Evolutionary conservation across 768 basidiomycete species (phyloP).

Genomic region (Austroboletus eburneus): DNA sequence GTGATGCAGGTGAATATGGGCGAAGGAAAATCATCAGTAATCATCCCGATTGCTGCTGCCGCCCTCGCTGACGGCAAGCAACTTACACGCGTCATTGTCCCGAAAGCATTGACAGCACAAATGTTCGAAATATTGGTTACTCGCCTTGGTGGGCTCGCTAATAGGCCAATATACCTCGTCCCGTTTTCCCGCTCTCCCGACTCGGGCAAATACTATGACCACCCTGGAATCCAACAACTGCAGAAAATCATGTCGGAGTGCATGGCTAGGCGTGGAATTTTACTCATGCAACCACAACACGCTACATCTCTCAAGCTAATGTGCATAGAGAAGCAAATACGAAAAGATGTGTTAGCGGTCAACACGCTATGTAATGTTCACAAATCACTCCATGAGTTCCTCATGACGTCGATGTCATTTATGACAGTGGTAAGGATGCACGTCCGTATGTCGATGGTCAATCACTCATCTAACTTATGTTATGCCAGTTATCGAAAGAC

Average conservation of each 20-base stretch:
- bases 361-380: background rate
- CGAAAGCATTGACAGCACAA: too few relatives aligned
- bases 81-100: too few relatives aligned
- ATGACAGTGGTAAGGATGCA: background rate
- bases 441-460: background rate
- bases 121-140: too few relatives aligned
- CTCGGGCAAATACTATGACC: too few relatives aligned
- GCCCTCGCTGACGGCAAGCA: too few relatives aligned
- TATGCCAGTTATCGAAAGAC: background rate
- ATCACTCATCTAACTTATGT: background rate
- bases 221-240: too few relatives aligned
- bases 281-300: slow-evolving; percentile 48
- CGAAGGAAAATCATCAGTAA: too few relatives aligned
- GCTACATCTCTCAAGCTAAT: slow-evolving; percentile 35
- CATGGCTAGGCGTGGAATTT: slow-evolving; percentile 29
- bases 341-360: background rate
- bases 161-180: too few relatives aligned
- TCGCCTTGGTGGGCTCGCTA: too few relatives aligned
- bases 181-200: too few relatives aligned
- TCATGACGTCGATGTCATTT: background rate
- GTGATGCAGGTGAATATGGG: too few relatives aligned
- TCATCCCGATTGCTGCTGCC: too few relatives aligned
- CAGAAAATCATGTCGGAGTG: background rate
- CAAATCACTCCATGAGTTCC: background rate
- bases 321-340: slow-evolving; percentile 32